Evolutionary conservation across 23 red algal genomes (phyloP).

Genomic region (Gracilaria gracilis): DNA sequence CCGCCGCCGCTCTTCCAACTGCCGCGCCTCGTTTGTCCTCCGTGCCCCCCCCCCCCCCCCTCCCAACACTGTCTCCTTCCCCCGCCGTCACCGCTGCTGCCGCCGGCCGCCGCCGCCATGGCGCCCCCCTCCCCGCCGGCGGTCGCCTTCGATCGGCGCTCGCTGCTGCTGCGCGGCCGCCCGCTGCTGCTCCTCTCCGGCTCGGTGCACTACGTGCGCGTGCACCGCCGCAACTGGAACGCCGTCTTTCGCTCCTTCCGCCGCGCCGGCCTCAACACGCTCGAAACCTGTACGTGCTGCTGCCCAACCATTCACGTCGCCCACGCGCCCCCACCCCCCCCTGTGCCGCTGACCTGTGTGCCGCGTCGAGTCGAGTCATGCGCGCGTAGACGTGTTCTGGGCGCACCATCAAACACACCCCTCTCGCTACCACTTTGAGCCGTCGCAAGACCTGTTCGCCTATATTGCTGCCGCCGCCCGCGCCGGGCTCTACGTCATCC

Average conservation of each 20-base stretch:
- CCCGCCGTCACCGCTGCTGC: too few relatives aligned
- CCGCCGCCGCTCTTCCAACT: not conserved
- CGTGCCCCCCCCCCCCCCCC: conserved; percentile 3
- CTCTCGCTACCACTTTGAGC: conserved; percentile 48
- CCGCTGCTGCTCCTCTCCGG: conserved; percentile 79
- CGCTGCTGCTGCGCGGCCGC: conserved; percentile 47
- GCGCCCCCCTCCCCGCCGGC: not conserved
- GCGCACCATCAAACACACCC: conserved; percentile 15
- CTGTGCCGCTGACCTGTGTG: not conserved
- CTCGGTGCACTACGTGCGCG: conserved; percentile 90
- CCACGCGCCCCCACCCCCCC: not conserved
- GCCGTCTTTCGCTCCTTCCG: conserved; percentile 77
- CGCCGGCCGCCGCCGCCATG: too few relatives aligned
- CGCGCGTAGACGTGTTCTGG: conserved; percentile 54
- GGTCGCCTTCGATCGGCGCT: conserved; percentile 49
- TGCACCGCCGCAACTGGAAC: conserved; percentile 77
- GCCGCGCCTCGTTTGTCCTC: not conserved
- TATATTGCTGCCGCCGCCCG: conserved; percentile 70
- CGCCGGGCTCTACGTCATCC: conserved; percentile 73
- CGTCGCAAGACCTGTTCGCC: conserved; percentile 73
- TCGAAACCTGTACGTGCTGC: conserved; percentile 84
- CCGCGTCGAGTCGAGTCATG: not conserved
- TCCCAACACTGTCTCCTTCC: too few relatives aligned
- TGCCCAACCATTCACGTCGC: too few relatives aligned
- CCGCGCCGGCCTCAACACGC: conserved; percentile 77